A percentile compares a stretch with the other conserved stretches of the same genome.
These are phyloP conservation scores for Naumovozyma castellii DNA, from an alignment of 805 yeast species.

Conservation along the genomic window DNA sequence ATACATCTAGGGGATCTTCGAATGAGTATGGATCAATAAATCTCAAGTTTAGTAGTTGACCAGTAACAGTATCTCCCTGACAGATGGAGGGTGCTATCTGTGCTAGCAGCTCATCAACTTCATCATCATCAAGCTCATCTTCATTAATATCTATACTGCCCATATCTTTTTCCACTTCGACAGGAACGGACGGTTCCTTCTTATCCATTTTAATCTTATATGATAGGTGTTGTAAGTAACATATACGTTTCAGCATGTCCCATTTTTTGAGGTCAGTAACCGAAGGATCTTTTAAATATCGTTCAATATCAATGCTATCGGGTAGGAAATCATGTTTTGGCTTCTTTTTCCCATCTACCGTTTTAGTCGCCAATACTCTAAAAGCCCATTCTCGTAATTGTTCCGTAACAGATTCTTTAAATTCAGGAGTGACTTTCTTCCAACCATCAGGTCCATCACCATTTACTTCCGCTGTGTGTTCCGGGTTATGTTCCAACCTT, in stretches of 20 bases:
- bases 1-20: conserved; percentile 76
- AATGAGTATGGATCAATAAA: conserved; percentile 83
- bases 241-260: conserved; percentile 59
- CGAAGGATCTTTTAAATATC: conserved; percentile 43
- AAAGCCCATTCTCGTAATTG: conserved; percentile 50
- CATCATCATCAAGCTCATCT: conserved; percentile 21
- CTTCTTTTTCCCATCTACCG: conserved; percentile 28
- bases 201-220: conserved; percentile 35
- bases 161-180: conserved; percentile 4
- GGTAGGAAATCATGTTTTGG: conserved; percentile 35
- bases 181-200: conserved; percentile 1
- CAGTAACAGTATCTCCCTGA: conserved; percentile 4
- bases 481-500: conserved; percentile 58
- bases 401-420: conserved; percentile 44
- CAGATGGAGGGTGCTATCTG: conserved; percentile 19
- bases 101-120: conserved; percentile 22
- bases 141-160: conserved; percentile 7
- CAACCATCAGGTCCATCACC: conserved; percentile 68
- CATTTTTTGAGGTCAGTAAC: conserved; percentile 50
- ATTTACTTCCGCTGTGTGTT: conserved; percentile 61
- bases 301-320: conserved; percentile 44
- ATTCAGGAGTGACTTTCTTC: conserved; percentile 39
- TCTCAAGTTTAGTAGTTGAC: conserved; percentile 23
- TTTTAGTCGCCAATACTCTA: conserved; percentile 31
- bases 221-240: conserved; percentile 59